Percentiles rank a stretch among this genome's conserved stretches.
These are phyloP conservation scores for Acacia pycnantha DNA, from an alignment of 331 rosid genomes.

Conservation along the genomic window DNA sequence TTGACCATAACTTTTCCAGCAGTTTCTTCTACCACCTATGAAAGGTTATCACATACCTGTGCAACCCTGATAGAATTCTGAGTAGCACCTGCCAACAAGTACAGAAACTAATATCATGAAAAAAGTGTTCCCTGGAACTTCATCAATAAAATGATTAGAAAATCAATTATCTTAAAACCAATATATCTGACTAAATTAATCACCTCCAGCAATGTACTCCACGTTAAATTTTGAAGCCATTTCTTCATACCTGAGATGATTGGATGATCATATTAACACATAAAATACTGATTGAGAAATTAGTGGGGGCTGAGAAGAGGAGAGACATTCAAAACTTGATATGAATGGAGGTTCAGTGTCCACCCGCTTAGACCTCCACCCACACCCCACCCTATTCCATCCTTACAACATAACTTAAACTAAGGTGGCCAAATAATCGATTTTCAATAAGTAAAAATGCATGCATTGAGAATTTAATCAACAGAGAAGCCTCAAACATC, in stretches of 20 bases:
- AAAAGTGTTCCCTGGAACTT: not conserved
- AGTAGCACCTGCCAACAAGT: conserved; percentile 70
- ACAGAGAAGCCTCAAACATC: not conserved
- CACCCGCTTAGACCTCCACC: not conserved
- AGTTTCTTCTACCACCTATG: not conserved
- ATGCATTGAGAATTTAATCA: not conserved
- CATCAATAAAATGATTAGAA: not conserved
- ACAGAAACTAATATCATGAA: conserved; percentile 1
- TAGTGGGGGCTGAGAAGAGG: not conserved
- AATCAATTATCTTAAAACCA: conserved; percentile 22
- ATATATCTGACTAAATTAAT: conserved; percentile 21
- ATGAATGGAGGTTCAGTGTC: not conserved
- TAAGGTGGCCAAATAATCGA: too few relatives aligned
- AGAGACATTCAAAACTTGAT: conserved; percentile 3
- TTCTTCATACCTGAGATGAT: conserved; percentile 69
- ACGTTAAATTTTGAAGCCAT: conserved; percentile 58
- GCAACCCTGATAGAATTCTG: conserved; percentile 93
- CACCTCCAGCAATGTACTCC: conserved; percentile 99
- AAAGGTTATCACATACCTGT: conserved; percentile 53
- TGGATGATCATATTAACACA: not conserved
- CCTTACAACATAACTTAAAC: not conserved
- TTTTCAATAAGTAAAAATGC: not conserved
- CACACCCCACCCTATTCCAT: not conserved
- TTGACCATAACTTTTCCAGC: conserved; percentile 3
- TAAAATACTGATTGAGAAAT: not conserved